These are phyloP conservation scores for Aleurites moluccanus DNA, from an alignment of 441 rosid genomes.

Conservation along the genomic window DNA sequence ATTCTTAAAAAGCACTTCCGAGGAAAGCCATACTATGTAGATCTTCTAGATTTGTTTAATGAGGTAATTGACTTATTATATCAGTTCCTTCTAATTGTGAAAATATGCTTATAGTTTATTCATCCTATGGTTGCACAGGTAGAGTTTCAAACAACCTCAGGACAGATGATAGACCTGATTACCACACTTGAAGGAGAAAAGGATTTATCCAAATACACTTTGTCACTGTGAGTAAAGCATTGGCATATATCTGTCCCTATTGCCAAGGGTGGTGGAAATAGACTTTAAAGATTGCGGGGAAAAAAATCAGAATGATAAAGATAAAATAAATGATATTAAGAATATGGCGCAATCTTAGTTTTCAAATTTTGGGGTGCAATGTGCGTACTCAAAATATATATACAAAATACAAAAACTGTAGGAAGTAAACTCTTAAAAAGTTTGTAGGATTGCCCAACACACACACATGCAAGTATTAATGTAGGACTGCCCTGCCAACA, in stretches of 20 bases:
- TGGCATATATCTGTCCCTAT: not conserved
- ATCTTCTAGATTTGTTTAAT: conserved; percentile 79
- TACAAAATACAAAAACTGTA: not conserved
- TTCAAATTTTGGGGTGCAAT: not conserved
- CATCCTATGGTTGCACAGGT: conserved; percentile 44
- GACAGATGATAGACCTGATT: conserved; percentile 93
- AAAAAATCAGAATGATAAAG: not conserved
- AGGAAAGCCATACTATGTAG: conserved; percentile 67
- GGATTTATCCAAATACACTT: conserved; percentile 69
- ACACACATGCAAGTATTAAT: not conserved
- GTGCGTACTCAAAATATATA: not conserved
- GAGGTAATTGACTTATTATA: conserved; percentile 52
- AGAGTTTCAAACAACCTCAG: conserved; percentile 86
- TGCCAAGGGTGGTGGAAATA: too few relatives aligned
- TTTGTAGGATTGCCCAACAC: not conserved
- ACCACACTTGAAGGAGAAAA: conserved; percentile 84
- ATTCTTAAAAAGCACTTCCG: conserved; percentile 77
- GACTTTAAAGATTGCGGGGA: not conserved
- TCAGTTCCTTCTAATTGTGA: not conserved
- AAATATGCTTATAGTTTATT: not conserved
- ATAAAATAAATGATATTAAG: too few relatives aligned
- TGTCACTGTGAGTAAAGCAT: conserved; percentile 59
- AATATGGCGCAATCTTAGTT: not conserved
- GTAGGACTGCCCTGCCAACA: not conserved
- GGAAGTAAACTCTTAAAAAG: not conserved